Evolutionary conservation across 148 eudicot species (phyloP).

Genomic region (Camellia lanceoleosa): DNA sequence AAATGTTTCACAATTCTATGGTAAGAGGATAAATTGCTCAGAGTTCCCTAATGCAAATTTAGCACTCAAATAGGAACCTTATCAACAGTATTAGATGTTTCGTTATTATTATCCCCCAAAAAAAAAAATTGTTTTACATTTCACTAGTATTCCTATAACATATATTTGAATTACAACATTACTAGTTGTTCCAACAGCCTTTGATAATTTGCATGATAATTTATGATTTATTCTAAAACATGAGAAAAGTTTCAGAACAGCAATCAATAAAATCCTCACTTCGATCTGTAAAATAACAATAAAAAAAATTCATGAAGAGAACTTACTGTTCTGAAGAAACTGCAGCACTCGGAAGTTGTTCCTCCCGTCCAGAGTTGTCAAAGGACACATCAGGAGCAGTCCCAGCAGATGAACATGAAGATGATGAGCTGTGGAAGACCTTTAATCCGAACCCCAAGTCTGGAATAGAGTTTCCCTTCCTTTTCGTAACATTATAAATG

Average conservation of each 20-base stretch:
- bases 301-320: background rate
- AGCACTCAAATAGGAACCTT: background rate
- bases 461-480: conserved; percentile 32
- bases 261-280: background rate
- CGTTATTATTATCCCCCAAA: background rate
- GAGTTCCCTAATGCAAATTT: background rate
- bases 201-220: background rate
- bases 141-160: background rate
- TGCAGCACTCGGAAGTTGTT: conserved; percentile 33
- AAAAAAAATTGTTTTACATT: background rate
- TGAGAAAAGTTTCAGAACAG: background rate
- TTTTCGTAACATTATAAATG: conserved; percentile 40
- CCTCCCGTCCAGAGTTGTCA: conserved; percentile 39
- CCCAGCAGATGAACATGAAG: conserved; percentile 43
- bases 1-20: background rate
- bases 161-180: background rate
- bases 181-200: background rate
- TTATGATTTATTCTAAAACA: background rate
- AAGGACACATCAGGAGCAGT: conserved; percentile 51
- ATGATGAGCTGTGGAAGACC: conserved; percentile 44
- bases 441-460: conserved; percentile 35
- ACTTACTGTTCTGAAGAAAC: conserved; percentile 59
- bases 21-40: background rate
- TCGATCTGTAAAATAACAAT: background rate
- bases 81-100: background rate